These are phyloP conservation scores for Pleurotus djamor DNA, from an alignment of 768 basidiomycete species.

Conservation along the genomic window DNA sequence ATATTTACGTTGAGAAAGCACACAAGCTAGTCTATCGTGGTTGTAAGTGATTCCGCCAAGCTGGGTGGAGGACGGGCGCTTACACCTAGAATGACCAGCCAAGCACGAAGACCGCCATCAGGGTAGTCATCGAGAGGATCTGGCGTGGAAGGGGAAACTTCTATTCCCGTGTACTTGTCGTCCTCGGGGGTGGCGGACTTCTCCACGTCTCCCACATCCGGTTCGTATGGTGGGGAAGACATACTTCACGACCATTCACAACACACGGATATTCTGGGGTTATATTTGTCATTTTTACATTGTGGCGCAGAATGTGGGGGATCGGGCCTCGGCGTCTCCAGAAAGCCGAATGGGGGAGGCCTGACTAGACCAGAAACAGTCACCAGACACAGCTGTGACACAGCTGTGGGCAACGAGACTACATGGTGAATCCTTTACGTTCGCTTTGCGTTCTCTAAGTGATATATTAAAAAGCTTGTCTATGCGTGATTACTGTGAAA, in stretches of 20 bases:
- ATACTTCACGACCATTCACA: no score
- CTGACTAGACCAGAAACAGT: no score
- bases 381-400: no score
- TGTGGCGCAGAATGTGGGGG: no score
- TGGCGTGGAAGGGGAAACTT: background rate
- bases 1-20: slow-evolving; percentile 35
- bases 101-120: slow-evolving; percentile 40
- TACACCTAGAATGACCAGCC: slow-evolving; percentile 43
- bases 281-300: no score
- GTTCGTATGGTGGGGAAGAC: no score
- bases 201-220: background rate
- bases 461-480: background rate
- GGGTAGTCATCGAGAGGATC: slow-evolving; percentile 17
- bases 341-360: no score
- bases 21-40: slow-evolving; percentile 16
- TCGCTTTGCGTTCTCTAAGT: no score
- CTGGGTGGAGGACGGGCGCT: background rate
- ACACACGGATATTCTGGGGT: no score
- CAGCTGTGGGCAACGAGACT: no score
- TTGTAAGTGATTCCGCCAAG: background rate
- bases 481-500: background rate
- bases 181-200: background rate
- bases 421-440: no score
- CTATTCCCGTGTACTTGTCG: slow-evolving; percentile 1
- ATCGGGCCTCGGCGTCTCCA: no score